These are phyloP conservation scores for Cyberlindnera americana DNA, from an alignment of 805 yeast genomes.

Conservation along the genomic window DNA sequence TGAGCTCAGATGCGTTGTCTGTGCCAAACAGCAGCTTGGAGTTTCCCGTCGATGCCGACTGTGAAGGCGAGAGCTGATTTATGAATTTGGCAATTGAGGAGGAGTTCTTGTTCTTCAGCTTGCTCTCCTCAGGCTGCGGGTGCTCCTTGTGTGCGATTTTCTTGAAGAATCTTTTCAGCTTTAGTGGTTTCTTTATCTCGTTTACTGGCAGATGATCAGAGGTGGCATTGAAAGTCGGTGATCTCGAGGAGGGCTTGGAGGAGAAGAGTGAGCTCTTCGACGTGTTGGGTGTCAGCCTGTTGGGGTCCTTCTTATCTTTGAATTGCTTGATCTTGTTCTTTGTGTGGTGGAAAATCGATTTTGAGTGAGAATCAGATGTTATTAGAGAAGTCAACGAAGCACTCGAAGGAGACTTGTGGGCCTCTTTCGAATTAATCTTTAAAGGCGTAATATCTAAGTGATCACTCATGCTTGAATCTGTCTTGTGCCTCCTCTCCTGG, in stretches of 20 bases:
- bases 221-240: conserved; percentile 23
- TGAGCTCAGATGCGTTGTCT: conserved; percentile 37
- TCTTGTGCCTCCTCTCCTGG: no score
- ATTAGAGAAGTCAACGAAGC: conserved; percentile 12
- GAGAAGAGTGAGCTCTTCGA: conserved; percentile 26
- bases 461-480: neutral
- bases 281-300: conserved; percentile 26
- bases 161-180: conserved; percentile 50
- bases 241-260: conserved; percentile 20
- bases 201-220: no score
- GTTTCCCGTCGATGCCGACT: conserved; percentile 15
- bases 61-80: conserved; percentile 23
- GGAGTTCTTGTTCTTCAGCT: conserved; percentile 15
- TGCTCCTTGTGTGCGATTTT: conserved; percentile 30
- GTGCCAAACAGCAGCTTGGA: conserved; percentile 36
- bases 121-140: neutral
- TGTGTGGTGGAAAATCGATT: conserved; percentile 13
- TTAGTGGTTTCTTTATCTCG: conserved; percentile 22
- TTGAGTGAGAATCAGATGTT: conserved; percentile 10
- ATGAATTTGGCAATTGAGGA: conserved; percentile 24
- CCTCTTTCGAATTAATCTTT: neutral
- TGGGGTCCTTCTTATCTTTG: conserved; percentile 9
- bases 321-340: conserved; percentile 17
- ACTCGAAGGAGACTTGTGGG: conserved; percentile 15
- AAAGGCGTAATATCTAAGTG: neutral